Conservation (phyloP, 176 grass and related monocot species). For the Triticum aestivum region DNA sequence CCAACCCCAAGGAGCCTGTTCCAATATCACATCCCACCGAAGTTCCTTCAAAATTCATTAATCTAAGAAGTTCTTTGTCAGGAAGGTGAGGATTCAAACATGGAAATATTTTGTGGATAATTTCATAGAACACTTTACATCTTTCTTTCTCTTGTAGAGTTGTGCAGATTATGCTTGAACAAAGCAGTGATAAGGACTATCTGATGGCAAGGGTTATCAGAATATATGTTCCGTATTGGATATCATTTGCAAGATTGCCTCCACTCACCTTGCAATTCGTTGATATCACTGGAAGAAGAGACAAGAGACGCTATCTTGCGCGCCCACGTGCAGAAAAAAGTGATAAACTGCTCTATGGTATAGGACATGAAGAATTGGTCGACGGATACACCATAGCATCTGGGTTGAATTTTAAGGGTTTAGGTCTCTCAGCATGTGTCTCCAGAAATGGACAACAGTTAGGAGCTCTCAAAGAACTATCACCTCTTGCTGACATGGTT, state of each 20-base stretch:
- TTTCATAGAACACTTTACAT: constrained; percentile 24
- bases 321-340: constrained; percentile 45
- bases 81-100: constrained; percentile 60
- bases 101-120: constrained; percentile 23
- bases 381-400: constrained; percentile 90
- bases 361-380: constrained; percentile 86
- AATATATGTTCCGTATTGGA: constrained; percentile 98
- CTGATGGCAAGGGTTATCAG: constrained; percentile 72
- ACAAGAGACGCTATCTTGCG: constrained; percentile 33
- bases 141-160: constrained; percentile 45
- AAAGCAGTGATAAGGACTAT: constrained; percentile 82
- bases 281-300: constrained; percentile 70
- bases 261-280: constrained; percentile 59
- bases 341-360: constrained; percentile 70
- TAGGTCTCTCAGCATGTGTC: constrained; percentile 66
- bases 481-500: constrained; percentile 93
- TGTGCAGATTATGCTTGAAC: constrained; percentile 88
- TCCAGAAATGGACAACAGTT: constrained; percentile 53
- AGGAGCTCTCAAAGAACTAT: constrained; percentile 78
- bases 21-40: constrained; percentile 80
- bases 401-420: constrained; percentile 75
- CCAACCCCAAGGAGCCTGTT: constrained; percentile 71
- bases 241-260: constrained; percentile 81
- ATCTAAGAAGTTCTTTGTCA: constrained; percentile 74
- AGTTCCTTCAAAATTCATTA: constrained; percentile 72